Evolutionary conservation across 306 rosid genomes (phyloP).

Genomic region (Fragaria ananassa): DNA sequence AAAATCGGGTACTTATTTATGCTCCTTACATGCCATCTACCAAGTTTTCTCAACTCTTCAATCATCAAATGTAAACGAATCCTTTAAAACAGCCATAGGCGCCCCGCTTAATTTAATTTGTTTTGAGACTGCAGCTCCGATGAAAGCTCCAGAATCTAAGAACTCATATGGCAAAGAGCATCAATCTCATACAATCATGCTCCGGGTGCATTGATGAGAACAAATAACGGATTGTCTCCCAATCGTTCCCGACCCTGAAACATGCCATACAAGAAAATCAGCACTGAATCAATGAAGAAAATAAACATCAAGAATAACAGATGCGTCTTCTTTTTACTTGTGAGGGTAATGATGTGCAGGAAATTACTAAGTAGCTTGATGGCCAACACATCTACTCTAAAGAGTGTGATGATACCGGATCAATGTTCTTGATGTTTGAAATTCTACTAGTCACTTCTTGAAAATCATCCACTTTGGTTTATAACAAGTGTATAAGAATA

Average conservation of each 20-base stretch:
- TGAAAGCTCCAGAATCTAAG: conserved; percentile 17
- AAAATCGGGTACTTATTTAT: neutral
- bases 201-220: conserved; percentile 57
- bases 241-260: conserved; percentile 80
- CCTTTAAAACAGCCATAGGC: conserved; percentile 21
- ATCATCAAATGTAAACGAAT: conserved; percentile 26
- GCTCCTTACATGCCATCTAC: neutral
- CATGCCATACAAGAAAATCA: conserved; percentile 18
- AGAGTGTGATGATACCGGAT: too few relatives aligned
- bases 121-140: conserved; percentile 25
- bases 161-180: conserved; percentile 23
- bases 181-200: conserved; percentile 12
- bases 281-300: neutral
- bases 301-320: neutral
- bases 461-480: neutral
- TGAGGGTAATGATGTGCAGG: neutral
- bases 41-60: conserved; percentile 19
- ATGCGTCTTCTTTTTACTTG: neutral
- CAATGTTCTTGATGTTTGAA: neutral
- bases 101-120: conserved; percentile 19
- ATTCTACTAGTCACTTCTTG: neutral
- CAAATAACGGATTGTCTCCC: conserved; percentile 68
- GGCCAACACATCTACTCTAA: neutral
- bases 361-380: neutral
- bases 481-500: neutral